Percentiles rank a stretch among this genome's conserved stretches.
Evolutionary conservation across 1,139 yeast species (phyloP).

Genomic region (Candida tropicalis): DNA sequence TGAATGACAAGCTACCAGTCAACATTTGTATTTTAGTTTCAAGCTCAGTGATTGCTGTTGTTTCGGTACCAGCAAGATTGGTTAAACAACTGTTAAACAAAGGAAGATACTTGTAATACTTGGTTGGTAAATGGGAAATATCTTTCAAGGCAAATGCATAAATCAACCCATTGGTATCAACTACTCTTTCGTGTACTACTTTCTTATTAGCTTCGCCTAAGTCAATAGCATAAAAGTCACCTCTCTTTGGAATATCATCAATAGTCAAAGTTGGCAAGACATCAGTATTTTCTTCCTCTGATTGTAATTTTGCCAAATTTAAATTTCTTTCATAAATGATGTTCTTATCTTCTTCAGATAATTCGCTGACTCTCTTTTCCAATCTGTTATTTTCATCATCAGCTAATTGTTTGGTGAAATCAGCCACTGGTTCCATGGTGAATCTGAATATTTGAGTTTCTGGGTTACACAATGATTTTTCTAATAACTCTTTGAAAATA

Average conservation of each 20-base stretch:
- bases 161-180: constrained; percentile 75
- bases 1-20: constrained; percentile 82
- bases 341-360: constrained; percentile 61
- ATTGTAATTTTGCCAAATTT: constrained; percentile 62
- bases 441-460: constrained; percentile 64
- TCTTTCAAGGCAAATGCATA: constrained; percentile 66
- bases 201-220: constrained; percentile 22
- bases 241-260: constrained; percentile 67
- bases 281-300: constrained; percentile 69
- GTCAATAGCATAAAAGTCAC: constrained; percentile 42
- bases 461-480: constrained; percentile 49
- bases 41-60: constrained; percentile 71
- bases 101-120: constrained; percentile 69
- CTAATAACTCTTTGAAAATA: constrained; percentile 61
- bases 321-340: constrained; percentile 62
- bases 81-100: constrained; percentile 80
- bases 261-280: constrained; percentile 78
- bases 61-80: constrained; percentile 75
- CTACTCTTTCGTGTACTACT: constrained; percentile 48
- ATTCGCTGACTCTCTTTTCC: constrained; percentile 36
- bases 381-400: constrained; percentile 62
- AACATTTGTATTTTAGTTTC: constrained; percentile 81
- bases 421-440: constrained; percentile 70
- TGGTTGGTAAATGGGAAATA: constrained; percentile 58
- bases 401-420: constrained; percentile 50